These are phyloP conservation scores for Fraxinus latifolia DNA, from an alignment of 305 asterid genomes.

Conservation along the genomic window DNA sequence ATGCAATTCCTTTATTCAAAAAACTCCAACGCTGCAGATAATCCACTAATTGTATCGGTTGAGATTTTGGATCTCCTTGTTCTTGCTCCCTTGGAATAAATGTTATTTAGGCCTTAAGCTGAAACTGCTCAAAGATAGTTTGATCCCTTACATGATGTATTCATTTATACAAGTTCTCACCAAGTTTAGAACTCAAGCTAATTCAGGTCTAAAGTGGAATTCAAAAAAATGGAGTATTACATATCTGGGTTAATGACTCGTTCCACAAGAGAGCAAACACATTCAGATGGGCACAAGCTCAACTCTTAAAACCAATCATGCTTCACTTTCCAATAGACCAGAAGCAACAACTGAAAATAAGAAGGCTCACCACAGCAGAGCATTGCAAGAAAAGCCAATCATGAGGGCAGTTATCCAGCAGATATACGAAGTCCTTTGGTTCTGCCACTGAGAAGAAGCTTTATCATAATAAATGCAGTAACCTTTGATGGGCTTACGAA, in stretches of 20 bases:
- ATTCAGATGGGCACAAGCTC: not conserved
- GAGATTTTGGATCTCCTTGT: not conserved
- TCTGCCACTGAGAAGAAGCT: conserved; percentile 66
- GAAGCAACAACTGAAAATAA: not conserved
- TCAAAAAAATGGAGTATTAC: not conserved
- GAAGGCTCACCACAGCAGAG: conserved; percentile 74
- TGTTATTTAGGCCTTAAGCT: not conserved
- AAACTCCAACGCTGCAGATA: not conserved
- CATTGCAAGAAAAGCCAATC: conserved; percentile 97
- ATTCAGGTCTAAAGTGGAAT: not conserved
- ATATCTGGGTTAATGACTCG: not conserved
- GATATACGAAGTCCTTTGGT: conserved; percentile 71
- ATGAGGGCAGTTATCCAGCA: conserved; percentile 85
- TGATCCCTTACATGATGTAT: not conserved
- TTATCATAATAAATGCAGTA: not conserved
- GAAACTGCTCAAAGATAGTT: not conserved
- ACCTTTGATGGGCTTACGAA: not conserved
- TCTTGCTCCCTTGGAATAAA: not conserved
- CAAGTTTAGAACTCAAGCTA: not conserved
- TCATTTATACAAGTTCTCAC: not conserved
- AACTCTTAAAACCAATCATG: not conserved
- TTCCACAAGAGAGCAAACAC: not conserved
- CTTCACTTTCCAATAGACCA: not conserved
- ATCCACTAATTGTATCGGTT: not conserved
- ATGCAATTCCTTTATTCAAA: not conserved